phyloP scores from a whole-genome alignment of 257 asterid genomes.

The Coffea eugenioides region DNA sequence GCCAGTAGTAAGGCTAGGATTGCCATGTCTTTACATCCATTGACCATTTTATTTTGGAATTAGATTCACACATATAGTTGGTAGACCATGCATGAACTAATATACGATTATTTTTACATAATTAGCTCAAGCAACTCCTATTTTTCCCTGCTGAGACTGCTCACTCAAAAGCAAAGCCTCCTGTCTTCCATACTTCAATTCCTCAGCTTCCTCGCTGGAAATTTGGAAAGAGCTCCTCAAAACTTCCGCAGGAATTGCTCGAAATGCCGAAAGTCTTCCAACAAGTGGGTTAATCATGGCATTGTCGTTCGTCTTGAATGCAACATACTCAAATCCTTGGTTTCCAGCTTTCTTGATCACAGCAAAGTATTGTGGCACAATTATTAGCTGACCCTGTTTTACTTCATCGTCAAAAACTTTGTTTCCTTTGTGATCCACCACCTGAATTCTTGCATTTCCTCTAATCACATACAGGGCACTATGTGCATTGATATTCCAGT shows the following conservation, averaged over 20 bases:
- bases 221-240: constrained; percentile 46
- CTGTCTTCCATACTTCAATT: constrained; percentile 50
- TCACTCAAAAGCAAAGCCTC: constrained; percentile 12
- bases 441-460: constrained; percentile 58
- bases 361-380: constrained; percentile 63
- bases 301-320: constrained; percentile 62
- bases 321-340: constrained; percentile 56
- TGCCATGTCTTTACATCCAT: not conserved
- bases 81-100: not conserved
- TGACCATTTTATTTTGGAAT: not conserved
- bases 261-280: constrained; percentile 55
- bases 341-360: constrained; percentile 49
- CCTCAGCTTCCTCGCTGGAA: constrained; percentile 46
- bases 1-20: too few species aligned
- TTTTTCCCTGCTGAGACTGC: not conserved
- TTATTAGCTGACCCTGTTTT: constrained; percentile 43
- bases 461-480: constrained; percentile 36
- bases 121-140: not conserved
- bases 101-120: not conserved
- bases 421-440: constrained; percentile 46
- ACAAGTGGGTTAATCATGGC: constrained; percentile 47
- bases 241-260: constrained; percentile 59
- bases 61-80: not conserved
- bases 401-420: constrained; percentile 47
- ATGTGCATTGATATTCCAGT: constrained; percentile 56